phyloP scores from a whole-genome alignment of 495 filamentous ascomycete genomes.

The Chaetomium fimeti region DNA sequence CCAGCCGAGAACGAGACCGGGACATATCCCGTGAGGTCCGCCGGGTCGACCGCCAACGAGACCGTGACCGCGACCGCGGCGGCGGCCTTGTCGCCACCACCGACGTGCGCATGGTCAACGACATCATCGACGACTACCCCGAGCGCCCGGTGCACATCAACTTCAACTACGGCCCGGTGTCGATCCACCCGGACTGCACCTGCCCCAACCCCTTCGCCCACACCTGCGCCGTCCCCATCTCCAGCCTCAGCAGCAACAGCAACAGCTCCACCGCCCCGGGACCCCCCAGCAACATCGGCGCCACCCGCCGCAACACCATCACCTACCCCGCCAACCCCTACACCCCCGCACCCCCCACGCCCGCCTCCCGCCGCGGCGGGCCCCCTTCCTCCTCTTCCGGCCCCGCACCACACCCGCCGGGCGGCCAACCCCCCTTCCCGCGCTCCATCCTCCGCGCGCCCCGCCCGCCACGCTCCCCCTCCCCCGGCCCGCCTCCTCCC shows the following conservation, averaged over 20 bases:
- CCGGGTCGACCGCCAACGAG: neutral
- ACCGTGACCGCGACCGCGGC: neutral
- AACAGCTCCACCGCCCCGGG: neutral
- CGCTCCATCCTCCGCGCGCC: slow-evolving; percentile 4
- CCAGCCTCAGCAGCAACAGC: neutral
- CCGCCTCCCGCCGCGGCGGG: neutral
- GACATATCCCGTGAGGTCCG: no score
- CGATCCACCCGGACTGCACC: slow-evolving; percentile 8
- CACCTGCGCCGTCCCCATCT: neutral
- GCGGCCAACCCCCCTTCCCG: neutral
- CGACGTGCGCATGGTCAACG: slow-evolving; percentile 13
- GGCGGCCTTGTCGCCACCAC: neutral
- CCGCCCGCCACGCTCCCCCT: neutral
- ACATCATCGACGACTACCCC: slow-evolving; percentile 12
- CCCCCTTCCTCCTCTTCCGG: neutral
- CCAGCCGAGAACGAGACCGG: no score
- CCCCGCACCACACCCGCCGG: neutral
- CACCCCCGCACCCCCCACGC: neutral
- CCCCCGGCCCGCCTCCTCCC: neutral
- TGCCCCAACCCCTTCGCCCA: slow-evolving; percentile 1
- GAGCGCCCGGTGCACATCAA: slow-evolving; percentile 17
- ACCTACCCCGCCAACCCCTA: slow-evolving; percentile 4
- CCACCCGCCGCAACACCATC: neutral
- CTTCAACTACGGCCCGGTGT: slow-evolving; percentile 22
- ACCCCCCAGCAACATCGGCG: neutral